Base-by-base conservation (phyloP, 129 eudicot genomes). In the Arctium lappa region DNA sequence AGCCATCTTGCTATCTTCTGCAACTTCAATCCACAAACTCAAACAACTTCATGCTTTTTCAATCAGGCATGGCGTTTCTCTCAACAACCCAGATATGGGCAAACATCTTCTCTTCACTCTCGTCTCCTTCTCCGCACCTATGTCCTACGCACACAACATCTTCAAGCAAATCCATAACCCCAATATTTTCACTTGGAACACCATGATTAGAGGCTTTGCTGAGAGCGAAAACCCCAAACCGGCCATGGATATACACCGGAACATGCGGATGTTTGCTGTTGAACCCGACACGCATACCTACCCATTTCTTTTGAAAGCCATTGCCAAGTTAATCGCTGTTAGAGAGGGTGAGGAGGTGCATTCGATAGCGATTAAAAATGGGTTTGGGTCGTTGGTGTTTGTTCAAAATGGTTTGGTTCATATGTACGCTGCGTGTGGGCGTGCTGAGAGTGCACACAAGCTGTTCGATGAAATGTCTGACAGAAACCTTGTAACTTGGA, bases 191-290 rank as follows among this genome's bases (percentile, higher is more conserved):
- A 88, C 94, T 9, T 94, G 97, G 97, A 90, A 91, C 75, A 92
- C 98, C 0, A 89, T 94, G 91, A 94, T 94, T 62, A 91, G 94
- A 89, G 98, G 97, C 72, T 91, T 85, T 36, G 97, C 98, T 15
- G 94, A 91, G 85, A 91, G 92, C 79, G 89, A 84, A 13, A 85
- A 86, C 77, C 92, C 98, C 0, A 46, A 81, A 77, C 92, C 89
- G 15, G 98, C 93, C 6, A 62, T 92, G 50, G 87, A 80, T 53
- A 29, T 91, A 11, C 88, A 91, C 89, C 63, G 40, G 1, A 77
- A 80, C 76, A 86, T 94, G 91, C 85, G 87, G 30, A 70, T 50
- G 15, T 12, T 72, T 32, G 46, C 79, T 18, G 91, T 88, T 66
- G 89, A 83, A 9, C 90, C 97, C 10, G 98, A 94, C 16, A 91